A percentile compares a stretch with the other conserved stretches of the same genome.
These are phyloP conservation scores for Fusarium liriodendri DNA, from an alignment of 2,329 filamentous ascomycete genomes.

Conservation along the genomic window DNA sequence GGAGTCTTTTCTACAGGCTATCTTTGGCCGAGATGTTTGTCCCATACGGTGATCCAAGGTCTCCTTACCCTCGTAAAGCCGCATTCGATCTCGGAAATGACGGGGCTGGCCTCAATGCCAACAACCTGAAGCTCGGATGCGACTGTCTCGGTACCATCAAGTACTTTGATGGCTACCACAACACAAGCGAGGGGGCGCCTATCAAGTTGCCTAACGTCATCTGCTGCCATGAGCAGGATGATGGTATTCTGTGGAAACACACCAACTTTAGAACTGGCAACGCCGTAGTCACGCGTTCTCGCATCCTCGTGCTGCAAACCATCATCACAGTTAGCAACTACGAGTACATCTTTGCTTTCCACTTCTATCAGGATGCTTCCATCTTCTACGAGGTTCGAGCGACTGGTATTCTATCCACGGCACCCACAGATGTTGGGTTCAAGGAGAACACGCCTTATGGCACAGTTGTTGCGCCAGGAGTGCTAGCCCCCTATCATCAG, in stretches of 20 bases:
- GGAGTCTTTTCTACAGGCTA: slow-evolving; percentile 72
- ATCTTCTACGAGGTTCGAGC: slow-evolving; percentile 50
- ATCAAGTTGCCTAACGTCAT: slow-evolving; percentile 49
- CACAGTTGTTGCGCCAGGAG: slow-evolving; percentile 70
- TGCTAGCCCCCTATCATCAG: slow-evolving; percentile 74
- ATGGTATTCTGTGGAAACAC: slow-evolving; percentile 72
- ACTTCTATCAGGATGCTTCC: slow-evolving; percentile 64
- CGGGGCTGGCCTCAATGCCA: slow-evolving; percentile 72
- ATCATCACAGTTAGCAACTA: slow-evolving; percentile 74
- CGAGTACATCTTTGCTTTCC: slow-evolving; percentile 61
- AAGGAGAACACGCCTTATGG: slow-evolving; percentile 62
- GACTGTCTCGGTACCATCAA: slow-evolving; percentile 66
- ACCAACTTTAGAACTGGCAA: slow-evolving; percentile 68
- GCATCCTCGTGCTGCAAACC: slow-evolving; percentile 69
- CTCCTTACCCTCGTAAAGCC: slow-evolving; percentile 71
- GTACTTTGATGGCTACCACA: slow-evolving; percentile 51
- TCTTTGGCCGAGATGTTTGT: slow-evolving; percentile 75
- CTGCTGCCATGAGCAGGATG: slow-evolving; percentile 52
- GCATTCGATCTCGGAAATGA: slow-evolving; percentile 78
- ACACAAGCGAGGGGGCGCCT: slow-evolving; percentile 46
- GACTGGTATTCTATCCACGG: slow-evolving; percentile 57
- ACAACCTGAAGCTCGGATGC: slow-evolving; percentile 74
- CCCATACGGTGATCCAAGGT: slow-evolving; percentile 64
- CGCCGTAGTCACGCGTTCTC: slow-evolving; percentile 65
- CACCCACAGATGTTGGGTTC: slow-evolving; percentile 64